Evolutionary conservation across 306 rosid genomes (phyloP), one percentile per base, ranked within the genome.

Genomic region (Glycine tomentella): DNA sequence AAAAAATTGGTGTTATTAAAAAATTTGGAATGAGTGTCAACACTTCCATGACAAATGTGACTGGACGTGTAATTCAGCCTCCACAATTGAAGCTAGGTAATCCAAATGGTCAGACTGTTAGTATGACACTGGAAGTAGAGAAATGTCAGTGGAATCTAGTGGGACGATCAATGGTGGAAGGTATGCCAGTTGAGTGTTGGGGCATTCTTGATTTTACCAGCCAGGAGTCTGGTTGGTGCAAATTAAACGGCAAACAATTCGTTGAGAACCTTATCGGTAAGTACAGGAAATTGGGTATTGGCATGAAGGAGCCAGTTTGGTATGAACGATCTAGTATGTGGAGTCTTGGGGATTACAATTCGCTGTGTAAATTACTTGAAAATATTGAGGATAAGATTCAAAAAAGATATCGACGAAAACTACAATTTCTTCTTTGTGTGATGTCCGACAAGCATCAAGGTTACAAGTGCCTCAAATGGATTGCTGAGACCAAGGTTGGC

Each of bases 401-500:
- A 14, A 49, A 51, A 56, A 2, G 0, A 5, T 13, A 80, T 56
- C 7, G 9, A 3, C 83, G 68, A 2, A 64, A 3, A 6, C 83
- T 91, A 33, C 97, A 93, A 68, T 61, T 93, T 83, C 88, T 93
- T 71, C 85, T 91, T 2, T 93, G 97, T 78, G 94, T 86, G 67
- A 93, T 93, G 97, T 1, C 83, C 50, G 2, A 13, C 3, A 93
- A 48, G 77, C 82, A 84, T 84, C 50, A 34, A 55, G 94, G 96
- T 67, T 93, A 93, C 86, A 91, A 86, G 80, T 31, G 31, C 56
- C 89, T 93, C 62, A 93, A 93, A 85, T 90, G 90, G 94, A 85
- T 93, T 42, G 84, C 90, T 16, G 97, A 93, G 84, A 93, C 94
- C 34, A 84, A 87, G 81, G 67, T 93, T 75, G 97, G 97, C 33